Conservation (phyloP, 2,329 filamentous ascomycete species). For the Nemania sp. region DNA sequence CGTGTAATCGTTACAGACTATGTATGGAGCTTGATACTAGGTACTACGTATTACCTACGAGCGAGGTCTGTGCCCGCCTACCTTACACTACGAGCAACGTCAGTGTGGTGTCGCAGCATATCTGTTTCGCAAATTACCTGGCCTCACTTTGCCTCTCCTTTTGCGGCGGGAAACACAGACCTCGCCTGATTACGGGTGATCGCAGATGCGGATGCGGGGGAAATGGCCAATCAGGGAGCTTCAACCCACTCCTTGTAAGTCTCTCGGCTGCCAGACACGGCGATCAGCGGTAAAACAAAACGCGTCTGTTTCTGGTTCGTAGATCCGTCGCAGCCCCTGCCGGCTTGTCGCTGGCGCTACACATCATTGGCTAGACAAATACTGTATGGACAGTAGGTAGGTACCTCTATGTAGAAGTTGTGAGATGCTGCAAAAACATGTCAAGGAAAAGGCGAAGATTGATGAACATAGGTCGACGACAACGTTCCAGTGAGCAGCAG, state of each 20-base stretch:
- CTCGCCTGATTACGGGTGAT: slow-evolving; percentile 38
- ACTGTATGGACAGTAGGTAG: not conserved
- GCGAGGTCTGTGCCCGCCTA: too few relatives aligned
- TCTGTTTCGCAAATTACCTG: slow-evolving; percentile 33
- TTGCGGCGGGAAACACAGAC: slow-evolving; percentile 24
- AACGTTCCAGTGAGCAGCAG: not conserved
- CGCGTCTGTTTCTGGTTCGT: slow-evolving; percentile 39
- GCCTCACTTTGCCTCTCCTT: slow-evolving; percentile 31
- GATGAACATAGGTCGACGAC: too few relatives aligned
- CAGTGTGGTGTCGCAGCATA: slow-evolving; percentile 16
- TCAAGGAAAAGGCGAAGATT: too few relatives aligned
- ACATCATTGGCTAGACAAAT: slow-evolving; percentile 12
- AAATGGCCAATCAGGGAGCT: slow-evolving; percentile 14
- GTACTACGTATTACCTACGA: too few relatives aligned
- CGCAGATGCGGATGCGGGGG: slow-evolving; percentile 29
- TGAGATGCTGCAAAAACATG: too few relatives aligned
- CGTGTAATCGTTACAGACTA: too few relatives aligned
- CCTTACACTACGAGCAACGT: too few relatives aligned
- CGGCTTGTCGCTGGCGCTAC: too few relatives aligned
- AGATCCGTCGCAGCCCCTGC: slow-evolving; percentile 40
- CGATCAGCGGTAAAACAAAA: slow-evolving; percentile 31
- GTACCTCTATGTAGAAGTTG: too few relatives aligned
- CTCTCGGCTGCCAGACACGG: slow-evolving; percentile 7
- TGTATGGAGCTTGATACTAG: too few relatives aligned
- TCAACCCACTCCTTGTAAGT: slow-evolving; percentile 11